These are phyloP conservation scores for Chlorella vulgaris DNA, from an alignment of 139 green algal species.

Conservation along the genomic window DNA sequence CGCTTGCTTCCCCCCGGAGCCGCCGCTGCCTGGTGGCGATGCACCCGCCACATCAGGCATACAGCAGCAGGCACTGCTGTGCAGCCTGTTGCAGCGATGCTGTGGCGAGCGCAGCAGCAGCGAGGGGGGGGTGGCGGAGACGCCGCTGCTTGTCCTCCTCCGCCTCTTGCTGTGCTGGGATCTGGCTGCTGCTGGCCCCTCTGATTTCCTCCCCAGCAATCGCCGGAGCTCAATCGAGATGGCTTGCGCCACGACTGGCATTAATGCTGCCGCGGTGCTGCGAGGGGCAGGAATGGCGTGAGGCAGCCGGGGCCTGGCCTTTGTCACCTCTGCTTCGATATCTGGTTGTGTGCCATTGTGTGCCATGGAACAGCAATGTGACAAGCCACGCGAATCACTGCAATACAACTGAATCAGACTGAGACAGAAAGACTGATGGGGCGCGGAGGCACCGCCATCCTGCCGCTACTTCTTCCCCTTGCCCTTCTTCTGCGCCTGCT, in stretches of 20 bases:
- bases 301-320: neutral
- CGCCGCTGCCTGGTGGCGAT: neutral
- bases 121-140: neutral
- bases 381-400: no score
- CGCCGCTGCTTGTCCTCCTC: neutral
- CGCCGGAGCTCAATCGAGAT: neutral
- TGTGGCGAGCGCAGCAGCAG: neutral
- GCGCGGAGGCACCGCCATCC: no score
- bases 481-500: slow-evolving; percentile 43
- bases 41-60: no score
- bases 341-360: no score
- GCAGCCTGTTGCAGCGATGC: slow-evolving; percentile 17
- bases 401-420: no score
- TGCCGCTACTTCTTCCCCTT: slow-evolving; percentile 32
- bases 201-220: neutral
- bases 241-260: neutral
- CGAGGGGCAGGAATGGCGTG: neutral
- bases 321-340: neutral
- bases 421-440: no score
- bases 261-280: slow-evolving; percentile 14
- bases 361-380: no score
- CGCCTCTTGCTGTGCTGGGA: slow-evolving; percentile 40
- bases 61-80: slow-evolving; percentile 13
- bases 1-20: slow-evolving; percentile 8
- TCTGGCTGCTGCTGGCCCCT: neutral